Conservation (phyloP, 2,329 filamentous ascomycete genomes). For the Thermomyces lanuginosus region DNA sequence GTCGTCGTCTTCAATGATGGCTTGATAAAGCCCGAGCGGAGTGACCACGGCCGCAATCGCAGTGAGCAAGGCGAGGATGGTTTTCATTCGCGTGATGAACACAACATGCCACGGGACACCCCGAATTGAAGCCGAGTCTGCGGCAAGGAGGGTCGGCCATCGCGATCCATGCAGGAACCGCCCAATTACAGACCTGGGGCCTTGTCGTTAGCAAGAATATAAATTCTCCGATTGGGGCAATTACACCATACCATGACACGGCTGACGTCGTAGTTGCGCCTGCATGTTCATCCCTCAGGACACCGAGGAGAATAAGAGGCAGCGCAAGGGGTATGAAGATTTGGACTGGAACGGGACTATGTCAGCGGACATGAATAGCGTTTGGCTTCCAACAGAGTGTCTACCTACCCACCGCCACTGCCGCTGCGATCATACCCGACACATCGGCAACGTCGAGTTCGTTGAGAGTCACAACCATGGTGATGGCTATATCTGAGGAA, state of each 20-base stretch:
- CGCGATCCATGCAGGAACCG: slow-evolving; percentile 23
- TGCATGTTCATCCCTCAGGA: slow-evolving; percentile 22
- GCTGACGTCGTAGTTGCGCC: slow-evolving; percentile 23
- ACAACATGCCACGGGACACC: slow-evolving; percentile 17
- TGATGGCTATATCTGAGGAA: no score
- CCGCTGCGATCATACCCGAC: slow-evolving; percentile 26
- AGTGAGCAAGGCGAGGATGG: slow-evolving; percentile 15
- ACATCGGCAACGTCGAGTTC: slow-evolving; percentile 22
- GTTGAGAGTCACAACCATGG: slow-evolving; percentile 2
- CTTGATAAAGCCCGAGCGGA: slow-evolving; percentile 32
- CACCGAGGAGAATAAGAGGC: slow-evolving; percentile 20
- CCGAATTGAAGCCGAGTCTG: slow-evolving; percentile 19
- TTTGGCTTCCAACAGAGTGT: no score
- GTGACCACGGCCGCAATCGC: slow-evolving; percentile 31
- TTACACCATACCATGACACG: slow-evolving; percentile 9
- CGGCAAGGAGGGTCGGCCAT: slow-evolving; percentile 28
- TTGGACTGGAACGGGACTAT: no score
- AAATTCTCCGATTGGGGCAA: no score
- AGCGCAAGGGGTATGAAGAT: slow-evolving; percentile 22
- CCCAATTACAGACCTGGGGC: slow-evolving; percentile 22
- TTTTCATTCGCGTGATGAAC: slow-evolving; percentile 12
- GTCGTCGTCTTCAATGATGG: slow-evolving; percentile 11
- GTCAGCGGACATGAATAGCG: no score
- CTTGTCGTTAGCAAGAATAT: no score
- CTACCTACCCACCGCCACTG: slow-evolving; percentile 20